Evolutionary conservation across 179 eudicot species (phyloP), one percentile per base, ranked within the genome.

Genomic region (Drosera spatulata): DNA sequence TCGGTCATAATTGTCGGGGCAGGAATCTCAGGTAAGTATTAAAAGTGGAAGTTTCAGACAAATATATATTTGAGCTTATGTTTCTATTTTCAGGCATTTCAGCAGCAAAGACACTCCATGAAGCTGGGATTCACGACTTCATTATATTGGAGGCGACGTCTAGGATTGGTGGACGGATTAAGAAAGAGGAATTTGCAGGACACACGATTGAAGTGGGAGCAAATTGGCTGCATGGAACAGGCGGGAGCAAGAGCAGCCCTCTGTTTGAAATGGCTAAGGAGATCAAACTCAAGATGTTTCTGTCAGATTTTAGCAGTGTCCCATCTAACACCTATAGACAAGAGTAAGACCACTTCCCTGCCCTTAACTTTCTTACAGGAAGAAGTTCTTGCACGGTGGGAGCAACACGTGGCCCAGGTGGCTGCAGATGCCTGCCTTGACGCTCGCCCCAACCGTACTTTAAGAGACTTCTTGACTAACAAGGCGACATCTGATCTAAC

Each of bases 81-180:
- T 3, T 10, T 4, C 15, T 41, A 11, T 52, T 47, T 63, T 9
- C 53, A 75, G 79, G 79, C 2, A 70, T 75, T 44, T 75, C 75
- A 13, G 75, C 75, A 37, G 79, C 79, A 22, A 75, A 75, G 43
- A 63, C 37, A 41, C 69, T 75, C 2, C 6, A 50, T 2, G 72
- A 71, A n/a, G 48, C n/a, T 10, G 66, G 69, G 2, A 48, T 75
- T 5, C 41, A 53, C 2, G 69, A 75, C 14, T 45, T 75, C 2
- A 0, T 71, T 8, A 75, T 70, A 10, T 15, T 75, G 46, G 79
- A 75, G 61, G 79, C 75, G 6, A 53, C 75, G 10, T 2, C 50
- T 14, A 54, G 72, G 41, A 70, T 75, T 7, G 72, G 79, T 47
- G 79, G 79, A 3, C 51, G 79, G 6, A 75, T 75, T 49, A 8